Percentiles rank a stretch among this genome's conserved stretches.
Conservation (phyloP, 768 basidiomycete species). For the Daedaleopsis sinensis region DNA sequence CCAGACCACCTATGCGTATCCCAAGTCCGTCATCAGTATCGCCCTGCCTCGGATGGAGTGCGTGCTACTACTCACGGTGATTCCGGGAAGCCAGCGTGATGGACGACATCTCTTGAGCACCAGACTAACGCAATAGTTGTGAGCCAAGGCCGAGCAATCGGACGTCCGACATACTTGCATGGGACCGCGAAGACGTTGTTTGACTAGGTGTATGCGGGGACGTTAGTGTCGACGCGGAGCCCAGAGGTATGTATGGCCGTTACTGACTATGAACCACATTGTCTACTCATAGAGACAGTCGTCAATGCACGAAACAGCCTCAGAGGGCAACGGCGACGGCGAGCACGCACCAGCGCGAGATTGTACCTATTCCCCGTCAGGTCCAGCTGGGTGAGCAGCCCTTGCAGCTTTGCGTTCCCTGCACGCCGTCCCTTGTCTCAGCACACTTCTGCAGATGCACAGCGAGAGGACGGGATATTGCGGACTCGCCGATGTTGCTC, state of each 20-base stretch:
- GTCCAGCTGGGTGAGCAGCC: conserved; percentile 55
- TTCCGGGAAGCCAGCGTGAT: conserved; percentile 71
- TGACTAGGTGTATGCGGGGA: not conserved
- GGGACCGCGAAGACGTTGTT: conserved; percentile 48
- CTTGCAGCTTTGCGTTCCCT: conserved; percentile 39
- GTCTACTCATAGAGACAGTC: conserved; percentile 42
- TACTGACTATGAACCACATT: conserved; percentile 67
- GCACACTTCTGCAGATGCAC: too few species aligned
- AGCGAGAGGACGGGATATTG: not conserved
- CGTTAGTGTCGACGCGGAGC: not conserved
- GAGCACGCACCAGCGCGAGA: conserved; percentile 56
- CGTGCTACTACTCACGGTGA: conserved; percentile 51
- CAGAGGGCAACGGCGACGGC: not conserved
- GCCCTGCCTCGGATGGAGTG: not conserved
- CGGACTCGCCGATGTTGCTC: conserved; percentile 28
- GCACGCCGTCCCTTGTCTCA: not conserved
- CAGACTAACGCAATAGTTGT: conserved; percentile 1
- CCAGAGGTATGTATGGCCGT: not conserved
- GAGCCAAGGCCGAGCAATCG: not conserved
- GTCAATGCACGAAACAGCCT: not conserved
- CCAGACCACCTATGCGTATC: conserved; percentile 52
- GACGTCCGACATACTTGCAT: conserved; percentile 51
- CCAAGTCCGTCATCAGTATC: not conserved
- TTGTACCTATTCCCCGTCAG: conserved; percentile 66
- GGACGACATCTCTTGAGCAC: conserved; percentile 61